Percentiles rank a stretch among this genome's conserved stretches.
These are phyloP conservation scores for Penicillium canescens DNA, from an alignment of 495 filamentous ascomycete species.

Conservation along the genomic window DNA sequence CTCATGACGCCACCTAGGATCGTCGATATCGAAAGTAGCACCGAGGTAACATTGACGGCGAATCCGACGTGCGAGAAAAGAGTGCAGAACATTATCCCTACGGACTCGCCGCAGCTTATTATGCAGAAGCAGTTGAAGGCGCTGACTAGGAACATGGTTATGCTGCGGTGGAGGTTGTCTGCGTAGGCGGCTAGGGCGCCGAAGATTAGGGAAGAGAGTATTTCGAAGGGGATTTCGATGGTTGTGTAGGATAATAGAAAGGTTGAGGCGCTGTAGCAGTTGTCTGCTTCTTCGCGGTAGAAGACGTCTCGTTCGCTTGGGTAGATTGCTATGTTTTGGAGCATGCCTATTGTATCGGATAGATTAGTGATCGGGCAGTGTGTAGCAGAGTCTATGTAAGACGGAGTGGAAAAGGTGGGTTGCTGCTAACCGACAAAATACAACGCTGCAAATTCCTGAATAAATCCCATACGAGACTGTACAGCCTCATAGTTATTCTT, in stretches of 20 bases:
- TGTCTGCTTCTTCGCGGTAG: slow-evolving; percentile 69
- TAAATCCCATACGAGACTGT: slow-evolving; percentile 69
- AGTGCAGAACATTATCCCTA: slow-evolving; percentile 81
- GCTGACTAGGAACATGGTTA: slow-evolving; percentile 62
- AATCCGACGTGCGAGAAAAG: slow-evolving; percentile 73
- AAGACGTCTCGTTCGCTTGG: slow-evolving; percentile 68
- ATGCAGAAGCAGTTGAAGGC: slow-evolving; percentile 70
- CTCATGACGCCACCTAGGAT: slow-evolving; percentile 70
- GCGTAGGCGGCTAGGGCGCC: slow-evolving; percentile 58
- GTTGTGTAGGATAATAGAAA: slow-evolving; percentile 69
- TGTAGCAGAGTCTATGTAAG: background rate
- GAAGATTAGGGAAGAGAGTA: slow-evolving; percentile 63
- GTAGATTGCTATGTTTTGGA: slow-evolving; percentile 74
- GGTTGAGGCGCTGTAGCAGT: slow-evolving; percentile 63
- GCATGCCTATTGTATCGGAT: slow-evolving; percentile 57
- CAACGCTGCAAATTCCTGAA: slow-evolving; percentile 67
- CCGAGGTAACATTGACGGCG: slow-evolving; percentile 65
- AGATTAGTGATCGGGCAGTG: slow-evolving; percentile 1
- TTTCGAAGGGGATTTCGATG: slow-evolving; percentile 69
- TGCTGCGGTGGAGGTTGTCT: slow-evolving; percentile 60
- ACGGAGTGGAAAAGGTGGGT: slow-evolving; percentile 6
- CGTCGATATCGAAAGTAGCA: slow-evolving; percentile 63
- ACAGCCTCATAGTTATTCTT: slow-evolving; percentile 65
- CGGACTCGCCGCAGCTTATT: slow-evolving; percentile 68
- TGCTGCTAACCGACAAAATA: slow-evolving; percentile 69